Base-by-base conservation (phyloP, 139 green algal genomes). In the Dunaliella sp. region DNA sequence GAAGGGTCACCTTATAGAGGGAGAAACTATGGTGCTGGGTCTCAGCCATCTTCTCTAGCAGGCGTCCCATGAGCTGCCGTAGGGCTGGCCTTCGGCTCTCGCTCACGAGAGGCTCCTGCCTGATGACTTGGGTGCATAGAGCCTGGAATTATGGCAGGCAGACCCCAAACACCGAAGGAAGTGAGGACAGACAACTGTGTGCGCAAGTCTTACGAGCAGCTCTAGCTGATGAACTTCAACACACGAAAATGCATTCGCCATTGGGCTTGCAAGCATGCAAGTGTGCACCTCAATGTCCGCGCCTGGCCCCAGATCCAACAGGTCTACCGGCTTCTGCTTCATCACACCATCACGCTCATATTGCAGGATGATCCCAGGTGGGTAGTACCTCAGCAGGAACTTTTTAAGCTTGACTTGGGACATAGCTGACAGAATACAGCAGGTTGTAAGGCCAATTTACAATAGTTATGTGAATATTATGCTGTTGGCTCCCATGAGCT, bases 341-440 rank as follows among this genome's bases (percentile, higher is more conserved):
- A 93, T 88, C 7, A 88, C 81, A 0, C 89, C 92, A 28, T 93
- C 88, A 21, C 89, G 83, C 77, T 94, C 90, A 88, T 95, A 96
- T 79, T 95, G 89, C 30, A 96, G 78, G 78, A 96, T 95, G 72
- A 96, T 92, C 22, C 94, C 94, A 0, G 94, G 94, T 0, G 94
- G 94, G 73, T 95, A 95, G 88, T 96, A 96, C 1, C 94, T 90
- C 77, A 96, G 86, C 36, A 96, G 48, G n/a, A 96, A 93, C 87
- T 96, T 96, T 83, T 92, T 93, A 0, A 96, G 87, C 82, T 96
- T 88, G 22, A 83, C 78, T 28, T 72, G 28, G 12, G 77, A 77
- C 74, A 87, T 89, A 35, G 31, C 32, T 38, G 2, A 48, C 24
- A 80, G 74, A 16, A 65, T 65, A 65, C 48, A n/a, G n/a, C n/a